Percentiles rank a stretch among this genome's conserved stretches.
These are phyloP conservation scores for Blakeslea trispora DNA, from an alignment of 371 early-diverging fungal species.

Conservation along the genomic window DNA sequence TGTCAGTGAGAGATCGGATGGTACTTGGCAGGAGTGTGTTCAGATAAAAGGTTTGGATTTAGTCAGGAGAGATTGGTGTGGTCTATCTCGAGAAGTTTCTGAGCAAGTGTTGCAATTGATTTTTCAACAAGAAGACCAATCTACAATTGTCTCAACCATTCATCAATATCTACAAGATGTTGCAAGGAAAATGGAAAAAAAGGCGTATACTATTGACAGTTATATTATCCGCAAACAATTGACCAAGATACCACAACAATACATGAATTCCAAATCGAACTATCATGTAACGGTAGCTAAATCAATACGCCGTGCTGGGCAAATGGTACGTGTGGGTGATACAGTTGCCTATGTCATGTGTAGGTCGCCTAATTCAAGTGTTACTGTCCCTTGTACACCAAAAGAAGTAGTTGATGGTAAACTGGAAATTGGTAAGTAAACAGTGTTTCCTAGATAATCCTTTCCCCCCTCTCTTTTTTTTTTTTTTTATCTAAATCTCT, in stretches of 20 bases:
- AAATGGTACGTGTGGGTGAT: slow-evolving; percentile 79
- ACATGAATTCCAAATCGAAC: slow-evolving; percentile 74
- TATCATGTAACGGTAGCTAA: slow-evolving; percentile 96
- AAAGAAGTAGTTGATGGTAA: slow-evolving; percentile 8
- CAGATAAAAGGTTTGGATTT: slow-evolving; percentile 97
- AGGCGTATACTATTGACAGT: slow-evolving; percentile 65
- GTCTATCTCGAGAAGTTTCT: slow-evolving; percentile 80
- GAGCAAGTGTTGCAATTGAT: slow-evolving; percentile 76
- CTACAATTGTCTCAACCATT: slow-evolving; percentile 44
- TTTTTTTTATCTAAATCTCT: no score
- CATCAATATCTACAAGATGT: slow-evolving; percentile 6
- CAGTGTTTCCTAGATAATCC: not conserved
- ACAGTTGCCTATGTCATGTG: slow-evolving; percentile 95
- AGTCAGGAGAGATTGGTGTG: slow-evolving; percentile 97
- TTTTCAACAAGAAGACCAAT: slow-evolving; percentile 60
- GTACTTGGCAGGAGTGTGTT: slow-evolving; percentile 55
- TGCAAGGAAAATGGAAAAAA: slow-evolving; percentile 58
- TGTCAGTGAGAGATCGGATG: slow-evolving; percentile 41
- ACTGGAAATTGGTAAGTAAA: slow-evolving; percentile 14
- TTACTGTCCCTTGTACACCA: not conserved
- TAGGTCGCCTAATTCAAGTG: slow-evolving; percentile 34
- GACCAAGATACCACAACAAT: slow-evolving; percentile 87
- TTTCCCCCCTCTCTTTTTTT: not conserved
- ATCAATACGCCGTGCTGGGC: slow-evolving; percentile 70
- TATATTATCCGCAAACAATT: slow-evolving; percentile 93